These are phyloP conservation scores for Neurospora discreta DNA, from an alignment of 495 filamentous ascomycete genomes.

Conservation along the genomic window DNA sequence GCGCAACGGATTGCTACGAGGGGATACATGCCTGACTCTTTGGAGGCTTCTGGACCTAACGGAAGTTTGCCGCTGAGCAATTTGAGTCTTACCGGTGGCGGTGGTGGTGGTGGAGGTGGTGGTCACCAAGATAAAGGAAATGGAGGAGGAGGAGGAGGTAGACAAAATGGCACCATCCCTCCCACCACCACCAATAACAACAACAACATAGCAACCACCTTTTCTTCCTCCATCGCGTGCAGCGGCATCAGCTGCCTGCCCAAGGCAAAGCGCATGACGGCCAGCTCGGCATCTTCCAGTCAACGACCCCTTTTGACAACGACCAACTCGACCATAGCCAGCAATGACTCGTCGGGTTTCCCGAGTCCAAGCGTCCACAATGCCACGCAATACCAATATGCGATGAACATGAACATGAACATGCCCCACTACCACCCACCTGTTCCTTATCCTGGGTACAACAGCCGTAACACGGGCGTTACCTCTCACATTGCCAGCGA, in stretches of 20 bases:
- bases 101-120: not conserved
- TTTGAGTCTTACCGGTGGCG: not conserved
- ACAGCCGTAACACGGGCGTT: not conserved
- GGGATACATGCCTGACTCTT: not conserved
- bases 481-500: not conserved
- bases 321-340: not conserved
- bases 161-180: no score
- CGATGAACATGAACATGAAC: not conserved
- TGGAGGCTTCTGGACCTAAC: not conserved
- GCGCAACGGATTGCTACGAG: constrained; percentile 40
- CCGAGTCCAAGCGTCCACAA: not conserved
- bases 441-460: not conserved
- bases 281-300: not conserved
- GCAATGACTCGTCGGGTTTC: not conserved
- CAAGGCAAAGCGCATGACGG: not conserved
- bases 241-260: not conserved
- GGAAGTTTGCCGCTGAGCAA: not conserved
- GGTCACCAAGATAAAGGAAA: not conserved
- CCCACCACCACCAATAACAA: not conserved
- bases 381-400: not conserved
- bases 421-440: not conserved
- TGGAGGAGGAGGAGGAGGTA: not conserved
- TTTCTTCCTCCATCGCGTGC: not conserved
- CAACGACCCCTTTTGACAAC: not conserved
- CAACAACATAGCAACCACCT: not conserved